These are phyloP conservation scores for Saccharomycopsis sp. DNA, from an alignment of 805 yeast species.

Conservation along the genomic window DNA sequence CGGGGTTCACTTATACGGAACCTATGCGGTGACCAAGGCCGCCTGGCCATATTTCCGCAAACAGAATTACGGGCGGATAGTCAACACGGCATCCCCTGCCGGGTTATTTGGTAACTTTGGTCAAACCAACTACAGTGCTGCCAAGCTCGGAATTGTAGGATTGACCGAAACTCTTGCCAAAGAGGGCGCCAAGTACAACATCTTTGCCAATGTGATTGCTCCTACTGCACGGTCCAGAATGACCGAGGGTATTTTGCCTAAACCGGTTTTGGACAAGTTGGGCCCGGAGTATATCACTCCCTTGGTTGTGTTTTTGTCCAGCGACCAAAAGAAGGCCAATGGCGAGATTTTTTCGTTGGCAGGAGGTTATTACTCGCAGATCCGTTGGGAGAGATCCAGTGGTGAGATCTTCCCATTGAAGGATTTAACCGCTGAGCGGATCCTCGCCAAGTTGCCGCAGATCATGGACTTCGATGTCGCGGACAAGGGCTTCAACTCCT, in stretches of 20 bases:
- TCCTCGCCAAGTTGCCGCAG: slow-evolving; percentile 58
- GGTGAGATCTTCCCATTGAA: slow-evolving; percentile 80
- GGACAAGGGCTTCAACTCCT: slow-evolving; percentile 46
- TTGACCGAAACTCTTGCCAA: slow-evolving; percentile 91
- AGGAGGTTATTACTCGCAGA: slow-evolving; percentile 87
- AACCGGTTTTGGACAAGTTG: slow-evolving; percentile 70
- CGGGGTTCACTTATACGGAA: slow-evolving; percentile 86
- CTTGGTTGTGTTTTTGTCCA: slow-evolving; percentile 72
- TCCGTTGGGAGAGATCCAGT: slow-evolving; percentile 90
- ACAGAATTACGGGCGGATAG: slow-evolving; percentile 81
- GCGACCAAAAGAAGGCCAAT: slow-evolving; percentile 51
- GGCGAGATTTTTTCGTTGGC: slow-evolving; percentile 88
- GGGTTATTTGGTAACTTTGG: slow-evolving; percentile 97
- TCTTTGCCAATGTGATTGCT: slow-evolving; percentile 79
- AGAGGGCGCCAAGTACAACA: slow-evolving; percentile 84
- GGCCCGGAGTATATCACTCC: slow-evolving; percentile 92
- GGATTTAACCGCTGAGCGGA: slow-evolving; percentile 77
- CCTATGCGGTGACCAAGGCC: slow-evolving; percentile 74
- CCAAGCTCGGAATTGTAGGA: slow-evolving; percentile 85
- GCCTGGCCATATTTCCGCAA: slow-evolving; percentile 88
- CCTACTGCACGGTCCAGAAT: slow-evolving; percentile 94
- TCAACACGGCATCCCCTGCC: slow-evolving; percentile 96
- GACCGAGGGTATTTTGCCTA: slow-evolving; percentile 89
- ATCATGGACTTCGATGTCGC: slow-evolving; percentile 49
- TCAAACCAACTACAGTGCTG: slow-evolving; percentile 92